Evolutionary conservation across 352 stramenopile genomes (phyloP), one percentile per base, ranked within the genome.

Genomic region (Phytophthora brassicae): DNA sequence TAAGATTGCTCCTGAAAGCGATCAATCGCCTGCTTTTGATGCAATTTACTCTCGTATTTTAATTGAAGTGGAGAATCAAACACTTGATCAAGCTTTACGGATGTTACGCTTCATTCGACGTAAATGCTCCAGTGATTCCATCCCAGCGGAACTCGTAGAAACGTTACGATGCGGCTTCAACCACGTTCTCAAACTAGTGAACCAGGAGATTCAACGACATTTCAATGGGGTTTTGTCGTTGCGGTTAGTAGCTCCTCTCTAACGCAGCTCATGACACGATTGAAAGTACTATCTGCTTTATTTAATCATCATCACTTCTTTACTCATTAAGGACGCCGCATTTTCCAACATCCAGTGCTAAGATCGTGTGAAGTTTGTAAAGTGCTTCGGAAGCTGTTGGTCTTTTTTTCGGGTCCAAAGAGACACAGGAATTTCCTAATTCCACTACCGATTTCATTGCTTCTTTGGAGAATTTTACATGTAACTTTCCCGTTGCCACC

Each of bases 61-160:
- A 31, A 35, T 88, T 14, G 85, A 94, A 42, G 73, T 94, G 24
- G 85, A 94, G 52, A 70, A 66, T 19, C 66, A 61, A 41, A 57
- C 75, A 11, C 70, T 94, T 2, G 81, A 92, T 22, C 58, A 74
- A 31, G 81, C 66, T 3, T 56, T 91, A 23, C 65, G 75, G 4
- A 94, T 92, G 83, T 70, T 92, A 26, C 80, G 85, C 11, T 94
- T 78, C 48, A 46, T 90, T 47, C 81, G 82, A 11, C 77, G 85
- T 6, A 91, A 88, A 53, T 89, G 81, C 60, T 60, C 60, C 23
- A 55, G 41, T 44, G 20, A n/a, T 29, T n/a, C 26, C 14, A 55
- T 5, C 9, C n/a, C 36, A 3, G 19, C 19, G 13, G 23, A 44
- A 2, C 20, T 66, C 24, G n/a, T n/a, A 24, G 35, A 61, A 4